Evolutionary conservation across 2,329 filamentous ascomycete genomes (phyloP).

Genomic region (Leptographium lundbergii): DNA sequence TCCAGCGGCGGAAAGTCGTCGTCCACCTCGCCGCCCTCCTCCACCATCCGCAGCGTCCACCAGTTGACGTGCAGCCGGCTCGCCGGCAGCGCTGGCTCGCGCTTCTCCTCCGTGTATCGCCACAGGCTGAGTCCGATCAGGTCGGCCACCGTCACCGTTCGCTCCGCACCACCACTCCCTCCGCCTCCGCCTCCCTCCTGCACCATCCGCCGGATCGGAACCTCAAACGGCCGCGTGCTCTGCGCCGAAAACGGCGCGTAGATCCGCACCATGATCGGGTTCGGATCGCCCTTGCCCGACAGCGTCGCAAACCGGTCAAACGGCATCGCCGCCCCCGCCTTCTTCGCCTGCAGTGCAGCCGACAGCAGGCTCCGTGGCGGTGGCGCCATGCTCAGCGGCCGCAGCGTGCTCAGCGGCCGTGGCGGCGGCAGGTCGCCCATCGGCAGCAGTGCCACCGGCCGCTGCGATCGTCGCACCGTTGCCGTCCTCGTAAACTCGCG

Average conservation of each 20-base stretch:
- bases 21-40: conserved; percentile 74
- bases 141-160: conserved; percentile 60
- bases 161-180: conserved; percentile 17
- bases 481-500: conserved; percentile 48
- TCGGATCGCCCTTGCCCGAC: conserved; percentile 66
- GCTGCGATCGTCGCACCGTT: conserved; percentile 49
- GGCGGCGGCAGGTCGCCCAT: conserved; percentile 59
- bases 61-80: conserved; percentile 67
- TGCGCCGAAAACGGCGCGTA: conserved; percentile 60
- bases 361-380: conserved; percentile 59
- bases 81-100: conserved; percentile 50
- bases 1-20: conserved; percentile 73
- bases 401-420: conserved; percentile 49
- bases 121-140: conserved; percentile 72
- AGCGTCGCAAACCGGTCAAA: conserved; percentile 66
- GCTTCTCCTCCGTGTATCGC: conserved; percentile 65
- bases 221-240: conserved; percentile 53
- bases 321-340: conserved; percentile 55
- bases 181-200: conserved; percentile 34
- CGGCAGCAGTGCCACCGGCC: conserved; percentile 27
- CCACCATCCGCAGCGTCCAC: conserved; percentile 74
- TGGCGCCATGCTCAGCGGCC: conserved; percentile 53
- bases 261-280: conserved; percentile 63
- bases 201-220: conserved; percentile 56
- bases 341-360: conserved; percentile 59